Base-by-base conservation (phyloP, 2,329 filamentous ascomycete species). In the Fusarium sp. region DNA sequence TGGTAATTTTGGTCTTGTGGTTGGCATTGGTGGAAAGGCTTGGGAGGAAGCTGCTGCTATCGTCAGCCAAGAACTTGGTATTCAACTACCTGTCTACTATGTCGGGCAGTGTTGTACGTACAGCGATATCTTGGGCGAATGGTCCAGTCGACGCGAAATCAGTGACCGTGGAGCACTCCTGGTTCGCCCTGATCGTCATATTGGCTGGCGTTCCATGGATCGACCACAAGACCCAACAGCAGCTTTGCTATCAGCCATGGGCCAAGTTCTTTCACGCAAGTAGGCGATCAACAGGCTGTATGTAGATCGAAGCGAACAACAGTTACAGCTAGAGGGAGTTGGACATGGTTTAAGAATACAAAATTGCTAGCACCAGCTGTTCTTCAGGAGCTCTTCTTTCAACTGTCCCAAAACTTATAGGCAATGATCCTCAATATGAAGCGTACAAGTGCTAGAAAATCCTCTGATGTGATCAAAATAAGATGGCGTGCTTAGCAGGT, bases 111-210 rank as follows among this genome's bases (percentile, higher is more conserved):
- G 78, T 14, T 81, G 84, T 57, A 83, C 88, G 55, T 88, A 79
- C 60, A 81, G 86, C 66, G 86, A 89, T 67, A 77, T 85, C 0
- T 87, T 88, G 70, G 80, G 80, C 49, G 84, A 87, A 51, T 89
- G 86, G 86, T 78, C 76, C 6, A 73, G 72, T 38, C 72, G 77
- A 52, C 76, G 84, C 9, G 83, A 82, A 46, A 77, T 88, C 3
- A 78, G 79, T 19, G 86, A 88, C 57, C 79, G 82, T 55, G 85
- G 86, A 1, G 83, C 79, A 63, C 77, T 88, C n/a, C 75, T 88
- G 17, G 79, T 84, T 9, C 73, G 86, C 7, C 86, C 86, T 1
- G 86, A 89, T 74, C 73, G 81, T 15, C 84, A 84, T 61, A 79
- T 88, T 6, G 82, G 79, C 3, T 87, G 84, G 84, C 74, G 82